phyloP scores from a whole-genome alignment of 2,329 filamentous ascomycete species.

The Raffaelea ambrosiae region DNA sequence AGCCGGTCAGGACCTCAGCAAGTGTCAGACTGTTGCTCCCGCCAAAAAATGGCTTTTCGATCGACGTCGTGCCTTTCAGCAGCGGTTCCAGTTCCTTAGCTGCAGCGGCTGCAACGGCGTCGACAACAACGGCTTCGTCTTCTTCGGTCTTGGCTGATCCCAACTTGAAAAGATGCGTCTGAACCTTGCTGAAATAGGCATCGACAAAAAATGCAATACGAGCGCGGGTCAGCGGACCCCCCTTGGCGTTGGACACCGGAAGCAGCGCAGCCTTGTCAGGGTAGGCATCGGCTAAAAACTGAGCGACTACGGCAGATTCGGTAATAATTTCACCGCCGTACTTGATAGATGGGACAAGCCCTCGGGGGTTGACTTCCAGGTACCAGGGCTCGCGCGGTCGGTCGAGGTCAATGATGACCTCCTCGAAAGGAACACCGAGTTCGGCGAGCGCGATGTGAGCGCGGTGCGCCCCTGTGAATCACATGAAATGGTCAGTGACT shows the following conservation, averaged over 20 bases:
- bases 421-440: constrained; percentile 56
- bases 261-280: constrained; percentile 45
- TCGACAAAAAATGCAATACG: constrained; percentile 58
- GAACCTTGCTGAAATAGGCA: constrained; percentile 25
- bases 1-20: constrained; percentile 63
- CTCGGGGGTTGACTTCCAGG: constrained; percentile 68
- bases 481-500: neutral
- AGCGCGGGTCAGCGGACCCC: constrained; percentile 54
- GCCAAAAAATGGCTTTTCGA: constrained; percentile 49
- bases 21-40: constrained; percentile 58
- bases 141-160: constrained; percentile 33
- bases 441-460: constrained; percentile 64
- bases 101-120: constrained; percentile 45
- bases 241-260: constrained; percentile 42
- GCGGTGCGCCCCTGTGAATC: constrained; percentile 55
- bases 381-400: constrained; percentile 65
- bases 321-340: constrained; percentile 61
- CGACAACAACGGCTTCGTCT: constrained; percentile 38
- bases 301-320: constrained; percentile 65
- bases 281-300: constrained; percentile 62
- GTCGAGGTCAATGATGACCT: constrained; percentile 64
- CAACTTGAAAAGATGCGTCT: constrained; percentile 36
- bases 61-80: constrained; percentile 34
- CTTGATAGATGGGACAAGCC: constrained; percentile 63
- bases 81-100: constrained; percentile 68